A percentile compares a stretch with the other conserved stretches of the same genome.
These are phyloP conservation scores for Trifolium dubium DNA, from an alignment of 306 rosid genomes.

Conservation along the genomic window DNA sequence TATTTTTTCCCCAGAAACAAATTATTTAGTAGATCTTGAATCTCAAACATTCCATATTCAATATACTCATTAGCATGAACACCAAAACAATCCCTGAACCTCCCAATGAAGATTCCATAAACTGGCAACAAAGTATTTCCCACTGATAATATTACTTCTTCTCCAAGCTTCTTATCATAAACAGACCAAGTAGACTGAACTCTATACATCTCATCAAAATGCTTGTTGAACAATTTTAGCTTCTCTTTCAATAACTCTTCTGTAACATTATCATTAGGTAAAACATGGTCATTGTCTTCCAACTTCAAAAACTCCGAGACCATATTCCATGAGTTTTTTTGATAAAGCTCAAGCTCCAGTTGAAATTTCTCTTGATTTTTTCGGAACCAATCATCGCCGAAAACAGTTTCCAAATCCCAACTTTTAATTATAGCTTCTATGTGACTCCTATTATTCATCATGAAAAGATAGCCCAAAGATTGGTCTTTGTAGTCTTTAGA, in stretches of 20 bases:
- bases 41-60: conserved; percentile 8
- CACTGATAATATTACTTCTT: neutral
- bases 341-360: conserved; percentile 38
- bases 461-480: conserved; percentile 59
- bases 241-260: conserved; percentile 11
- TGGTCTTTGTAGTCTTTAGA: conserved; percentile 60
- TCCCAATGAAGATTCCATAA: conserved; percentile 10
- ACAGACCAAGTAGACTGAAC: conserved; percentile 6
- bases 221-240: conserved; percentile 14
- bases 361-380: conserved; percentile 52
- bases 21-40: conserved; percentile 23
- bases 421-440: conserved; percentile 48
- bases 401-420: conserved; percentile 39
- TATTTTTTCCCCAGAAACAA: neutral
- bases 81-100: neutral
- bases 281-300: conserved; percentile 35
- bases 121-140: neutral
- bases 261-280: neutral
- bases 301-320: conserved; percentile 54
- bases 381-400: conserved; percentile 65
- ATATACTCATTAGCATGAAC: conserved; percentile 6
- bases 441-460: conserved; percentile 49
- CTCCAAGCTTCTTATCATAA: neutral
- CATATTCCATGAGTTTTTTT: conserved; percentile 62
- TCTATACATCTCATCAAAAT: conserved; percentile 23